Base-by-base conservation (phyloP, 1,284 basidiomycete species). In the Omphalotus olearius region DNA sequence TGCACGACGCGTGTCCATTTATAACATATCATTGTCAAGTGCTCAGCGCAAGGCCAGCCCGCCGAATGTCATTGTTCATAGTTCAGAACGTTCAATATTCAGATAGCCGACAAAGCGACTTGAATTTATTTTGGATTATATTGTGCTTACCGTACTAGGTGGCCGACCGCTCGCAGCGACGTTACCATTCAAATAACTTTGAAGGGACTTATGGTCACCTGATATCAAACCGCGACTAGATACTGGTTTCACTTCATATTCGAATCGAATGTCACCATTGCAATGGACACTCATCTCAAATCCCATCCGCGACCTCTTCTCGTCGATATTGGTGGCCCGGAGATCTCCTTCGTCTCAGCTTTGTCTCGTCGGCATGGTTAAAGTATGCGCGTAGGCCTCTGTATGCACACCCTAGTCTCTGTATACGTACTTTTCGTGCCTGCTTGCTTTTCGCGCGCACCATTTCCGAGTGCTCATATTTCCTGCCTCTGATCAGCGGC, bases 261-360 rank as follows among this genome's bases (percentile, higher is more conserved):
- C n/a, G n/a, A 43, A 18, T 36, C 30, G 9, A 23, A 23, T 2
- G 5, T 23, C 23, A 23, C 23, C 23, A 25, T 50, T 6, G 33
- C 40, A 38, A 23, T 16, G 26, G 20, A 36, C 26, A 40, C 23
- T 33, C 10, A 18, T 13, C 33, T 14, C 38, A 43, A 48, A 17
- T 37, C 39, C 9, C 38, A 17, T 16, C 44, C 50, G 44, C 56
- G 51, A 25, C 56, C 52, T 23, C 60, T 57, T 43, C 69, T 80
- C 57, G 64, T 77, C 55, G 71, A 77, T 60, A 75, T 57, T 81
- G 78, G 79, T 81, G 79, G 79, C 69, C 74, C 16, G 62, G 69
- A 47, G 79, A 82, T 62, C 69, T 79, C 51, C 60, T 65, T 48
- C 69, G 68, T 3, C 71, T 82, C 18, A 69, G 75, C 7, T 66